A percentile compares a stretch with the other conserved stretches of the same genome.
Conservation (phyloP, 192 early-diverging fungal species). For the Backusella tarrabulga region DNA sequence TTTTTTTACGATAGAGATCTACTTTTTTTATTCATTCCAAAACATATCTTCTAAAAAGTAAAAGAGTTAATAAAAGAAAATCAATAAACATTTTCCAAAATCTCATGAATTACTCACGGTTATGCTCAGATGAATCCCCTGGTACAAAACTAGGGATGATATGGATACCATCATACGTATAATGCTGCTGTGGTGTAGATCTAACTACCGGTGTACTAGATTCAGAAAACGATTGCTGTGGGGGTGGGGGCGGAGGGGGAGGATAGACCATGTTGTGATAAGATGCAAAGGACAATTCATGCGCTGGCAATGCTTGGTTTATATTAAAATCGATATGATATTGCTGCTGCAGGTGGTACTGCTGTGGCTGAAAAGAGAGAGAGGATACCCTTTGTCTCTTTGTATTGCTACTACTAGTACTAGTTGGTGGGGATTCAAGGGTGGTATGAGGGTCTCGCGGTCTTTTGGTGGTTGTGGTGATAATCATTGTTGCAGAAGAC, state of each 20-base stretch:
- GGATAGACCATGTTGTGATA: conserved; percentile 3
- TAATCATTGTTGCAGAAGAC: not conserved
- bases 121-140: not conserved
- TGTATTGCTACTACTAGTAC: not conserved
- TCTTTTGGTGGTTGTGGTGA: not conserved
- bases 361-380: not conserved
- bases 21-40: not conserved
- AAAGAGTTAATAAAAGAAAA: no score
- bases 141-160: not conserved
- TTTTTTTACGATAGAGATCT: not conserved
- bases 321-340: conserved; percentile 7
- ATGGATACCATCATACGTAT: not conserved
- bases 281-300: not conserved
- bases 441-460: not conserved
- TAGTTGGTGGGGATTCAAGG: not conserved
- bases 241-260: not conserved
- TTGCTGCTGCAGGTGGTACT: not conserved
- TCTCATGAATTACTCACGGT: not conserved
- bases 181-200: not conserved
- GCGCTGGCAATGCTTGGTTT: not conserved
- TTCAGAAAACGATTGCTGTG: not conserved
- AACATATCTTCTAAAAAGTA: not conserved
- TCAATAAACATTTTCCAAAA: no score
- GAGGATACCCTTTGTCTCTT: not conserved
- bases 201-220: not conserved